These are phyloP conservation scores for Aspergillus sp. DNA, from an alignment of 2,329 filamentous ascomycete genomes.

Conservation along the genomic window DNA sequence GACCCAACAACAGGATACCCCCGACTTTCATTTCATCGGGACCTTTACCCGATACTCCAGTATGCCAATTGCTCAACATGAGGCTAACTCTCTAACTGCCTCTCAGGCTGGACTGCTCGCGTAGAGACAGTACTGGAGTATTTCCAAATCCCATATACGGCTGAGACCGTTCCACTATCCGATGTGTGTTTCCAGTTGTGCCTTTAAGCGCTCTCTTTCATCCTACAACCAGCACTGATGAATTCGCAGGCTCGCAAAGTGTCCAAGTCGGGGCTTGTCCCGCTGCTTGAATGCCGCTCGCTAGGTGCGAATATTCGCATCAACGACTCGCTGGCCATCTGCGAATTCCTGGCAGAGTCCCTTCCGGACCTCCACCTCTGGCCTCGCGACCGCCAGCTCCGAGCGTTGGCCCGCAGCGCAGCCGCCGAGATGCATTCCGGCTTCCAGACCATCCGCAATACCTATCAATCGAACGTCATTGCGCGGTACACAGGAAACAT, in stretches of 20 bases:
- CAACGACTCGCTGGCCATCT: slow-evolving; percentile 33
- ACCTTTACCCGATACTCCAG: slow-evolving; percentile 34
- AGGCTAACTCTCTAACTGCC: not conserved
- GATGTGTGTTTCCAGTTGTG: slow-evolving; percentile 19
- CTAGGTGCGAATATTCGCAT: slow-evolving; percentile 21
- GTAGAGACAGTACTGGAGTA: slow-evolving; percentile 35
- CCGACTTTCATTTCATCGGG: slow-evolving; percentile 31
- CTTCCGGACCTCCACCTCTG: slow-evolving; percentile 28
- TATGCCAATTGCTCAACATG: slow-evolving; percentile 11
- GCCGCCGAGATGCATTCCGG: slow-evolving; percentile 37
- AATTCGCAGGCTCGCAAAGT: slow-evolving; percentile 19
- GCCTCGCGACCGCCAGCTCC: slow-evolving; percentile 31
- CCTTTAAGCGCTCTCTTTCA: not conserved
- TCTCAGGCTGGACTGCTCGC: slow-evolving; percentile 34
- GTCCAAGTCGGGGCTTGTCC: slow-evolving; percentile 32
- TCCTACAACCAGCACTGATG: not conserved
- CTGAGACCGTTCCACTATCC: slow-evolving; percentile 22
- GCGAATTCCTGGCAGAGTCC: slow-evolving; percentile 34
- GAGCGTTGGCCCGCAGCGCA: slow-evolving; percentile 32
- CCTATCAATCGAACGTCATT: slow-evolving; percentile 30
- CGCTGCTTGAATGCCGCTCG: slow-evolving; percentile 25
- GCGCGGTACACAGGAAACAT: slow-evolving; percentile 31
- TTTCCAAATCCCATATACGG: slow-evolving; percentile 31
- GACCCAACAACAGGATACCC: slow-evolving; percentile 5
- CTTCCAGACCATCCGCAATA: slow-evolving; percentile 24